Evolutionary conservation across 805 yeast species (phyloP).

Genomic region (Suhomyces tanzawaensis): DNA sequence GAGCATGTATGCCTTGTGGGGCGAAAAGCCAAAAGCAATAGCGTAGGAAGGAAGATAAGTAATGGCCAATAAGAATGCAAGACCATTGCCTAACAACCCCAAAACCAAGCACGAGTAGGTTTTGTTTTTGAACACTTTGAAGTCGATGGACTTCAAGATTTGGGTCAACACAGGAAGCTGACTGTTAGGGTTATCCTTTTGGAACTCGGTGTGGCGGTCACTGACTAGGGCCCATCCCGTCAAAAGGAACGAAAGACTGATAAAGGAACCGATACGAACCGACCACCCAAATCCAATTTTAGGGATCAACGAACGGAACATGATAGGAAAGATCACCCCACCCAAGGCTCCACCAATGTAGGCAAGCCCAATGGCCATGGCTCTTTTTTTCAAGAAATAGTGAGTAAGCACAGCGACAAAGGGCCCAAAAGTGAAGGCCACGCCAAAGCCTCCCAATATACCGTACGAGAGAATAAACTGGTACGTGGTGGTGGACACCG

Average conservation of each 20-base stretch:
- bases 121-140: slow-evolving; percentile 23
- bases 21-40: slow-evolving; percentile 21
- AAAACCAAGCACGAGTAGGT: slow-evolving; percentile 22
- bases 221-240: slow-evolving; percentile 16
- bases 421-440: slow-evolving; percentile 24
- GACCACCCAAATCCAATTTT: slow-evolving; percentile 33
- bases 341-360: slow-evolving; percentile 34
- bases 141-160: slow-evolving; percentile 22
- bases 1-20: slow-evolving; percentile 18
- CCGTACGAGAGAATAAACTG: slow-evolving; percentile 27
- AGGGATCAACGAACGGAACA: slow-evolving; percentile 24
- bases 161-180: slow-evolving; percentile 9
- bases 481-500: slow-evolving; percentile 19
- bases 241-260: slow-evolving; percentile 16
- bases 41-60: slow-evolving; percentile 26
- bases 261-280: slow-evolving; percentile 23
- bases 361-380: slow-evolving; percentile 25
- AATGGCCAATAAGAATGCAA: slow-evolving; percentile 25
- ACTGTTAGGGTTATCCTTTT: slow-evolving; percentile 1
- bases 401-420: slow-evolving; percentile 25
- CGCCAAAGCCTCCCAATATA: slow-evolving; percentile 23
- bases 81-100: slow-evolving; percentile 28
- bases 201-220: slow-evolving; percentile 18
- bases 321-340: slow-evolving; percentile 27
- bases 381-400: slow-evolving; percentile 24